Evolutionary conservation across 2,329 filamentous ascomycete species (phyloP), one percentile per base, ranked within the genome.

Genomic region (Microsporum ferrugineum): DNA sequence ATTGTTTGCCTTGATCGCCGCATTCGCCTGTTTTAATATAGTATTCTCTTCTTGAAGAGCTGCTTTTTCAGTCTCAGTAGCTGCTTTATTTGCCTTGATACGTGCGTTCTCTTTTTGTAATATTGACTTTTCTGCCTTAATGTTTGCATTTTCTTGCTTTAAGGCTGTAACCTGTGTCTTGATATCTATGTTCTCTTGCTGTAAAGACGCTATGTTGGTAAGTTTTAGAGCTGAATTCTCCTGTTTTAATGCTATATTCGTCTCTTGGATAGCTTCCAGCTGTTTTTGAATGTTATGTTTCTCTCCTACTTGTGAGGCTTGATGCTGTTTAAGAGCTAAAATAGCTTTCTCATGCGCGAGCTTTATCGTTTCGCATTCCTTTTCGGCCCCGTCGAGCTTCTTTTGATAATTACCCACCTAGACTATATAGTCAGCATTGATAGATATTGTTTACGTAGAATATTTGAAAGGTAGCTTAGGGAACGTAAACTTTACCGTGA

Each of bases 351-450:
- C 62, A 3, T 70, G 43, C 1, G 57, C 63, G 39, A 62, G 57
- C 4, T 66, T 65, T 56, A 69, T 65, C 8, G 59, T 49, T n/a
- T 49, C 41, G 6, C 64, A 65, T 1, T 58, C 49, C 1, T 60
- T 58, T 45, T 70, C 69, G 6, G 66, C 45, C 12, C 67, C 63
- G 12, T 67, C 66, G 10, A 70, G 64, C 29, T 66, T 61, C 41
- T 63, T 63, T 17, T 63, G 27, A 33, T 55, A 33, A 43, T 14
- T 17, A n/a, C 17, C 41, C n/a, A 59, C 14, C 55, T 57, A 4
- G 10, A 29, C n/a, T 41, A 29, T 29, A 23, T 33, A 5, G 23
- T 55, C 49, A 49, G 45, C 27, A 49, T 14, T 14, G 8, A 10
- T 6, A 17, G 38, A 7, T 29, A 14, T 57, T 39, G 33, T 12